Conservation (phyloP, 192 early-diverging fungal genomes). For the Nowakowskiella sp. region DNA sequence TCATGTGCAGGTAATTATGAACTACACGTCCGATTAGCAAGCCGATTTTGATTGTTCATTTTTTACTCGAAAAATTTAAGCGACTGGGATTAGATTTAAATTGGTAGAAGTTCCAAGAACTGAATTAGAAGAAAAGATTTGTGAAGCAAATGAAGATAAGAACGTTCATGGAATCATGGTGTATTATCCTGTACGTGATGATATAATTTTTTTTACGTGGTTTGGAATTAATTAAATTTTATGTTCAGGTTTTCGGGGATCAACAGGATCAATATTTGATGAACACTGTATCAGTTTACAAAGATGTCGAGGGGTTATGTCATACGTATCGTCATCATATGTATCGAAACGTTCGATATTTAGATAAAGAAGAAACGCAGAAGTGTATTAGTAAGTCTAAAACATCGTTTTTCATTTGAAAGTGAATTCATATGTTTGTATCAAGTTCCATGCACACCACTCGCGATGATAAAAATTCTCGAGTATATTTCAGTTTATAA, state of each 20-base stretch:
- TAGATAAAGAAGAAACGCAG: constrained; percentile 68
- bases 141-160: constrained; percentile 81
- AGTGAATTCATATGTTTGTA: background rate
- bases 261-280: constrained; percentile 83
- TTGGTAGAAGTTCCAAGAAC: constrained; percentile 73
- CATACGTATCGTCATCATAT: constrained; percentile 93
- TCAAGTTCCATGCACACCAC: constrained; percentile 90
- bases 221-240: background rate
- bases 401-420: background rate
- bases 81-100: constrained; percentile 86
- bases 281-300: constrained; percentile 75
- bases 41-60: background rate
- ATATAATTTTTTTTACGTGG: constrained; percentile 1
- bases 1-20: constrained; percentile 60
- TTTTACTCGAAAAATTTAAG: constrained; percentile 27
- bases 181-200: constrained; percentile 97
- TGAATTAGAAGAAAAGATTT: constrained; percentile 74
- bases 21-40: background rate
- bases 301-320: constrained; percentile 90
- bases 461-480: constrained; percentile 92
- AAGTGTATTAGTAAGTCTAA: constrained; percentile 68
- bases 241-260: background rate
- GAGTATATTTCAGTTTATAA: constrained; percentile 96
- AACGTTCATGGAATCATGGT: constrained; percentile 93
- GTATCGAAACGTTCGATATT: constrained; percentile 90